Conservation (phyloP, 192 early-diverging fungal species). For the Lunasporangiospora selenospora region DNA sequence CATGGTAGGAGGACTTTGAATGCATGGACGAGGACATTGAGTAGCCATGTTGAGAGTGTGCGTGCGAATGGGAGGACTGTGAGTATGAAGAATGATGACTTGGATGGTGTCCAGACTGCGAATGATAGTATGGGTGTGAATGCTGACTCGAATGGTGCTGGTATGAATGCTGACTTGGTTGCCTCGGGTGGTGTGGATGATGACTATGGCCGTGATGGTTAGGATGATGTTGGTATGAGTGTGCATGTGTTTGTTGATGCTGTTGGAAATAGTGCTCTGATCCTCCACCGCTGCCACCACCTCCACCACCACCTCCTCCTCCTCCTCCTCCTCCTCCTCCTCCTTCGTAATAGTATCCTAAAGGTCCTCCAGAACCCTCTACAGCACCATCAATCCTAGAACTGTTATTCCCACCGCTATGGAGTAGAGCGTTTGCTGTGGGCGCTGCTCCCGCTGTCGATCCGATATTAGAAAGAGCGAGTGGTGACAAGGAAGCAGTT, state of each 20-base stretch:
- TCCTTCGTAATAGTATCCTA: no score
- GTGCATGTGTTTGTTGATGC: not conserved
- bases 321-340: no score
- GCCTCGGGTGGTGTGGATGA: not conserved
- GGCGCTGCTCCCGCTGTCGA: no score
- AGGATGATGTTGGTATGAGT: not conserved
- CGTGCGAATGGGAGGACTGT: not conserved
- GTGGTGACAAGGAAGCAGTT: no score
- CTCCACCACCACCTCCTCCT: no score
- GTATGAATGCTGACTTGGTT: not conserved
- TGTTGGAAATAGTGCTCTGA: not conserved
- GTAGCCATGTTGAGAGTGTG: not conserved
- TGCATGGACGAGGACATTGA: not conserved
- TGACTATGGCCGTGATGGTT: not conserved
- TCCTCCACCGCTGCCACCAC: no score
- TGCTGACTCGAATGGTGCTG: not conserved
- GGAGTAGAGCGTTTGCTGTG: no score
- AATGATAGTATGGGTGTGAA: not conserved
- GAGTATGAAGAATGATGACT: not conserved
- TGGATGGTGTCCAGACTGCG: conserved; percentile 12
- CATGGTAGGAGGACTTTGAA: not conserved
- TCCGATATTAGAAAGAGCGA: no score
- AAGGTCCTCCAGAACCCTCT: no score
- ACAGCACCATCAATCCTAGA: no score
- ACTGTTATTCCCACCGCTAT: no score